Evolutionary conservation across 1,139 yeast species (phyloP), one percentile per base, ranked within the genome.

Genomic region (Hyphopichia khmerensis): DNA sequence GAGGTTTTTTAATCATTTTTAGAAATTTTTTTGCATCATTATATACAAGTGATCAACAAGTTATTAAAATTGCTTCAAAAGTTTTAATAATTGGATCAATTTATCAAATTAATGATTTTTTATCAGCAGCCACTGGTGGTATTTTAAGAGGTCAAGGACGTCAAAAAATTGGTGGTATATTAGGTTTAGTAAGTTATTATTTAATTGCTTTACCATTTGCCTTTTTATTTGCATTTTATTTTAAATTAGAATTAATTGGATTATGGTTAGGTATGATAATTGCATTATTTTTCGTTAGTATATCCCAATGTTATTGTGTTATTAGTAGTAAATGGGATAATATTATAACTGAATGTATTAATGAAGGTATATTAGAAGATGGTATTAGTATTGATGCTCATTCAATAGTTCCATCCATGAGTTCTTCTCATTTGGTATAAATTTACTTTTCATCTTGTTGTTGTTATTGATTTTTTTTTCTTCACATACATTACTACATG

Each of bases 71-170:
- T n/a, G 82, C 87, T 0, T 57, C 76, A 2, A 62, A 64, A 43
- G 84, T 80, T 16, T 64, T 82, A 40, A 69, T 79, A 21, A 62
- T 82, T 36, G 81, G 81, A 6, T 78, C 87, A 2, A 46, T 80
- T 4, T 81, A 81, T 54, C 88, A 83, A 58, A 58, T 82, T 30
- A 75, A 73, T 48, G 88, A 82, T 53, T 72, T 71, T 43, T 50
- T 82, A 36, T 62, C 80, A 17, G 80, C 85, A 49, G 64, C 76
- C 17, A 71, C 82, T 2, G 80, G 79, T 4, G 88, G 87, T 2
- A 64, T 82, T 21, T 64, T 83, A 43, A 67, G 88, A 50, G 87
- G 84, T 9, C 88, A 82, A 59, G 88, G 87, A 4, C 64, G 87
- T 52, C 88, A 83, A 55, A 72, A 72, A 45, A 78, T 82, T 47